These are phyloP conservation scores for Glonium stellatum DNA, from an alignment of 495 filamentous ascomycete genomes.

Conservation along the genomic window DNA sequence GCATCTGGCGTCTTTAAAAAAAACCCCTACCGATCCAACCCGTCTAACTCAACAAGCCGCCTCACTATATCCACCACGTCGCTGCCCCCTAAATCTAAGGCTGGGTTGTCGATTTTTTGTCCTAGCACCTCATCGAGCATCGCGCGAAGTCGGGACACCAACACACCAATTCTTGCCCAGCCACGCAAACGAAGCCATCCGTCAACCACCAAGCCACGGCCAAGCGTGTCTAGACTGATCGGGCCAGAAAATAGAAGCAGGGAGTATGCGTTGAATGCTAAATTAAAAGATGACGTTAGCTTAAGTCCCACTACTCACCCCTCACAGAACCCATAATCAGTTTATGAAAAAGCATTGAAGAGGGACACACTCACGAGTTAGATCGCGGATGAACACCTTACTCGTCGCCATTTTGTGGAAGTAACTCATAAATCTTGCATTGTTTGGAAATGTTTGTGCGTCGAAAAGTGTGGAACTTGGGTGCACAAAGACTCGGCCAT, in stretches of 20 bases:
- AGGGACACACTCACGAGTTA: conserved; percentile 43
- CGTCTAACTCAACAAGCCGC: conserved; percentile 78
- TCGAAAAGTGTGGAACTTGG: conserved; percentile 80
- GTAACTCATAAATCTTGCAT: conserved; percentile 68
- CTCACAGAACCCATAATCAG: too few relatives aligned
- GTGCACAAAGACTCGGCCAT: conserved; percentile 85
- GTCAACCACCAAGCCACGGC: conserved; percentile 83
- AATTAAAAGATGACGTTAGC: too few relatives aligned
- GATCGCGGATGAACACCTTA: conserved; percentile 80
- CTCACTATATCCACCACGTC: conserved; percentile 69
- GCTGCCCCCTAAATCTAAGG: conserved; percentile 44
- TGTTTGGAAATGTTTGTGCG: conserved; percentile 62
- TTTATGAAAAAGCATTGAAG: too few relatives aligned
- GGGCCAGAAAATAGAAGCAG: conserved; percentile 84
- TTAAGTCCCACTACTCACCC: too few relatives aligned
- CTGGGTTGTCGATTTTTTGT: conserved; percentile 69
- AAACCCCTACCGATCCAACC: conserved; percentile 50
- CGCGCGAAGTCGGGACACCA: conserved; percentile 72
- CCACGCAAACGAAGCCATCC: conserved; percentile 85
- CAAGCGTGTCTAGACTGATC: conserved; percentile 78
- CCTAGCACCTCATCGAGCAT: conserved; percentile 82
- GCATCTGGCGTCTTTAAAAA: too few relatives aligned
- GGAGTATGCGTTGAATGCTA: conserved; percentile 72
- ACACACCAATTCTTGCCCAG: conserved; percentile 89
- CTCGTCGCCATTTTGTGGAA: conserved; percentile 85